A percentile compares a stretch with the other conserved stretches of the same genome.
Evolutionary conservation across 768 basidiomycete species (phyloP).

Genomic region (Coprinopsis cinerea): DNA sequence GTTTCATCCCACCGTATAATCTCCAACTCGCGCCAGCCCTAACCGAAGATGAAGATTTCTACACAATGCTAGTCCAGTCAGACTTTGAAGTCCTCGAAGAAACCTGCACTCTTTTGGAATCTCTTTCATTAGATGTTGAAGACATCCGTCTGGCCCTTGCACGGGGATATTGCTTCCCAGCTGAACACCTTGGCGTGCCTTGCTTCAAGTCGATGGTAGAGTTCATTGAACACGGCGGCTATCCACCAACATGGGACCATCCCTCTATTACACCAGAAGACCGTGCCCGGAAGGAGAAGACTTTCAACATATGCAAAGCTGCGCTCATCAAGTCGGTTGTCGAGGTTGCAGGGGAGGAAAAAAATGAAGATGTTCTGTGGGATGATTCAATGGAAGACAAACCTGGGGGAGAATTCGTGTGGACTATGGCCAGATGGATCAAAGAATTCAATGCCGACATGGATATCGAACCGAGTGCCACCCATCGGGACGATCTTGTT

Average conservation of each 20-base stretch:
- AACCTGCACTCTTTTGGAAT: conserved; percentile 69
- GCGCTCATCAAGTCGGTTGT: conserved; percentile 83
- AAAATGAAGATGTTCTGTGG: conserved; percentile 75
- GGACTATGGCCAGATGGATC: conserved; percentile 73
- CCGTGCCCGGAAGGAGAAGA: conserved; percentile 55
- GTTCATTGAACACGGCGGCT: conserved; percentile 70
- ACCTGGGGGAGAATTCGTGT: conserved; percentile 69
- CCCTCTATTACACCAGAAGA: conserved; percentile 27
- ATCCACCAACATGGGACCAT: conserved; percentile 59
- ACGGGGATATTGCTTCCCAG: conserved; percentile 53
- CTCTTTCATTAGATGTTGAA: conserved; percentile 71
- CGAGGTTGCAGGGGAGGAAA: conserved; percentile 78
- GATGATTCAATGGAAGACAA: conserved; percentile 48
- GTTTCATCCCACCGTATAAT: conserved; percentile 53
- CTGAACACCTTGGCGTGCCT: conserved; percentile 48
- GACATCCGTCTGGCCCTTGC: conserved; percentile 70
- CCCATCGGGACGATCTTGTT: conserved; percentile 61
- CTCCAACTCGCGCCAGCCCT: conserved; percentile 32
- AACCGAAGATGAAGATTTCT: conserved; percentile 32
- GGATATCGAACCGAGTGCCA: conserved; percentile 23
- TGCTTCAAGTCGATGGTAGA: conserved; percentile 61
- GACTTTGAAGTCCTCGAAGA: conserved; percentile 75
- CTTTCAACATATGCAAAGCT: conserved; percentile 78
- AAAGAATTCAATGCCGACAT: conserved; percentile 42
- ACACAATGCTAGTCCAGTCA: conserved; percentile 44